Evolutionary conservation across 2,329 filamentous ascomycete species (phyloP).

Genomic region (Xylariales sp.): DNA sequence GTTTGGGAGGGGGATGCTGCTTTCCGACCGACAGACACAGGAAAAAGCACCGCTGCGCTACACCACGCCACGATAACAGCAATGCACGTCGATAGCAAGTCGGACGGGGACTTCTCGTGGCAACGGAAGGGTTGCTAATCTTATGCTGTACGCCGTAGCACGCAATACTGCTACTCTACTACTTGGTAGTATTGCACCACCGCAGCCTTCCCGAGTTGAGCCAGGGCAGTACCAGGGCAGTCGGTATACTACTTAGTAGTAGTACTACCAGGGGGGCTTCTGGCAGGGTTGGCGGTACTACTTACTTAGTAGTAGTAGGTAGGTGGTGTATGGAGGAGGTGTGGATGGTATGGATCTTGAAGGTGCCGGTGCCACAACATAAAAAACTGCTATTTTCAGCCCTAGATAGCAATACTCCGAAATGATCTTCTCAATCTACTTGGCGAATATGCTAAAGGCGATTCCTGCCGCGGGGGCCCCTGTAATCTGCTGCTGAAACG

Average conservation of each 20-base stretch:
- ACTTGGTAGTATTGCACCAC: slow-evolving; percentile 3
- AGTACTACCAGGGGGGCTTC: too few relatives aligned
- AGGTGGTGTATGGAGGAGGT: too few relatives aligned
- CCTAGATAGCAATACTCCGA: slow-evolving; percentile 26
- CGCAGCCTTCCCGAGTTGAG: slow-evolving; percentile 14
- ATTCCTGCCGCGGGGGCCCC: slow-evolving; percentile 24
- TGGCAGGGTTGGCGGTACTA: too few relatives aligned
- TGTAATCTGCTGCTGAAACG: slow-evolving; percentile 36
- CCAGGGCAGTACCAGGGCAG: background rate
- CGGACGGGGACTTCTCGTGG: slow-evolving; percentile 20
- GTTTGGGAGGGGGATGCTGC: background rate
- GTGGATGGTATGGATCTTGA: slow-evolving; percentile 16
- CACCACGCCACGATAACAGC: slow-evolving; percentile 29
- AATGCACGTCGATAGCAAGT: slow-evolving; percentile 13
- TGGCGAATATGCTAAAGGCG: slow-evolving; percentile 12
- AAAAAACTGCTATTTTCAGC: slow-evolving; percentile 31
- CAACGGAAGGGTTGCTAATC: slow-evolving; percentile 9
- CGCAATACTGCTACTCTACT: background rate
- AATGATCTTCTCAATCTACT: slow-evolving; percentile 4
- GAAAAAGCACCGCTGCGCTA: slow-evolving; percentile 25
- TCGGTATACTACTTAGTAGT: too few relatives aligned
- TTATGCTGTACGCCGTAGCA: slow-evolving; percentile 18
- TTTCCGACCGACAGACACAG: slow-evolving; percentile 23
- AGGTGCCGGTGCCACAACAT: slow-evolving; percentile 27
- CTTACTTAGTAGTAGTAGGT: too few relatives aligned